Conservation (phyloP, 768 basidiomycete species). For the Mycena indigotica region DNA sequence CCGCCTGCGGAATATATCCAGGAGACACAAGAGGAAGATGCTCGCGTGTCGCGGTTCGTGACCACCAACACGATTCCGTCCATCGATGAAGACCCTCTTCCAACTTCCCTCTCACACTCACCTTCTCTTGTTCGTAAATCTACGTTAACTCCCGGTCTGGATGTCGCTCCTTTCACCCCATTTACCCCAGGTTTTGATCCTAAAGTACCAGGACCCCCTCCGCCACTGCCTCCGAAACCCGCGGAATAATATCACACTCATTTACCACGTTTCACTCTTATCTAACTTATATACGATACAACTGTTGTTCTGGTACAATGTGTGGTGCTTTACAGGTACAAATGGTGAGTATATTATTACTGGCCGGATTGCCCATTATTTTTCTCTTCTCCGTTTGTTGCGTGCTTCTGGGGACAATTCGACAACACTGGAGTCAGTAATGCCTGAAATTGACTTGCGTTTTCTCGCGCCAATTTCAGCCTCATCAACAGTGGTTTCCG, state of each 20-base stretch:
- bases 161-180: constrained; percentile 51
- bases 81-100: constrained; percentile 25
- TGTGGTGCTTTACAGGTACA: not conserved
- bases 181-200: constrained; percentile 44
- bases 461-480: constrained; percentile 21
- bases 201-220: constrained; percentile 36
- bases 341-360: not conserved
- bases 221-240: constrained; percentile 38
- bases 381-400: constrained; percentile 21
- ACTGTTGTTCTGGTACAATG: not conserved
- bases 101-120: constrained; percentile 23
- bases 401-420: not conserved
- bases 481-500: constrained; percentile 11
- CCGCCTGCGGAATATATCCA: constrained; percentile 81
- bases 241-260: constrained; percentile 26
- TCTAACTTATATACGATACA: constrained; percentile 6
- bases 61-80: constrained; percentile 34
- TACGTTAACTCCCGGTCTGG: constrained; percentile 26
- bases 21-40: constrained; percentile 77
- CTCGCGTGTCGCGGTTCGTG: constrained; percentile 50
- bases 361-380: constrained; percentile 1
- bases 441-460: constrained; percentile 1
- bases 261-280: constrained; percentile 13
- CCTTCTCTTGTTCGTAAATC: constrained; percentile 21
- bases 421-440: not conserved